A percentile compares a stretch with the other conserved stretches of the same genome.
Conservation (phyloP, 1,284 basidiomycete species). For the Sanghuangporus weigelae region DNA sequence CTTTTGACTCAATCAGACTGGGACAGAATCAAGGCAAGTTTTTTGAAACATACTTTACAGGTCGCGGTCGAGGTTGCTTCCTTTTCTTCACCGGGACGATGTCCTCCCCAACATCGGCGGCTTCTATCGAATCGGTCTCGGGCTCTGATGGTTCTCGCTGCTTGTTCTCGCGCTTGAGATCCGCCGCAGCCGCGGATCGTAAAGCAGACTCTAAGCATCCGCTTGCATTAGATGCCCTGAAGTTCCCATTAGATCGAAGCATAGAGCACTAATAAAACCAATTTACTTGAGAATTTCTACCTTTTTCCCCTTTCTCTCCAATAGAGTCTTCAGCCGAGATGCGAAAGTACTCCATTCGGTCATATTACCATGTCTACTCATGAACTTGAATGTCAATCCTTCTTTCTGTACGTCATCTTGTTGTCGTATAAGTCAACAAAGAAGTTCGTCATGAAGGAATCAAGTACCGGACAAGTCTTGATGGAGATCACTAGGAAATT, state of each 20-base stretch:
- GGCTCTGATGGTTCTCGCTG: neutral
- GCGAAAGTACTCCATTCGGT: neutral
- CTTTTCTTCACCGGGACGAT: neutral
- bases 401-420: neutral
- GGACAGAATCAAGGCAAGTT: neutral
- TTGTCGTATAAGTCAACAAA: neutral
- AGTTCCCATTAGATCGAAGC: neutral
- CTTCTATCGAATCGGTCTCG: neutral
- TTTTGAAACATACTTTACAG: slow-evolving; percentile 11
- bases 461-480: neutral
- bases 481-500: neutral
- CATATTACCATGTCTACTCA: neutral
- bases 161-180: neutral
- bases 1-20: neutral
- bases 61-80: slow-evolving; percentile 11
- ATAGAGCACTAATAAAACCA: neutral
- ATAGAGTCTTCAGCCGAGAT: neutral
- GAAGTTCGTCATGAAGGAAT: neutral
- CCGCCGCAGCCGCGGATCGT: neutral
- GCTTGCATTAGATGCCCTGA: neutral
- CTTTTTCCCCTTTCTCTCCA: neutral
- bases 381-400: slow-evolving; percentile 4
- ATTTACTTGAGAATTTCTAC: neutral
- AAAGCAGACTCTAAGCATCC: neutral
- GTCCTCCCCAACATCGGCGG: neutral